phyloP scores from a whole-genome alignment of 164 flowering plant species.

The Tetrastigma voinierianum region DNA sequence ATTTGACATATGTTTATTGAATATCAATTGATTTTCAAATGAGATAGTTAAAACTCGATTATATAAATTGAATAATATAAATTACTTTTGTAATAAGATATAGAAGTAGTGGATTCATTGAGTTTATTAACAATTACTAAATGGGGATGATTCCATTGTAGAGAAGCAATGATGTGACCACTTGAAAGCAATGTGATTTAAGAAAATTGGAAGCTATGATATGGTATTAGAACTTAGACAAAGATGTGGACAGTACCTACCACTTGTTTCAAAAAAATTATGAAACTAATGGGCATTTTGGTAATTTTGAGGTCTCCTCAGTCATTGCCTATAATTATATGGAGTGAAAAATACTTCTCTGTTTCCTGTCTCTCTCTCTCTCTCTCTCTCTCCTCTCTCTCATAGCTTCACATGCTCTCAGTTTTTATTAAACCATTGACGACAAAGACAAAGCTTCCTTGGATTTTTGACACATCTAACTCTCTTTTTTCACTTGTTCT shows the following conservation, averaged over 20 bases:
- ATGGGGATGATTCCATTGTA: neutral
- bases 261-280: neutral
- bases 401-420: constrained; percentile 28
- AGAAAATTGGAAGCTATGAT: too few species aligned
- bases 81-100: too few species aligned
- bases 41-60: too few species aligned
- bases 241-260: too few species aligned
- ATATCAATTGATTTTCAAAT: too few species aligned
- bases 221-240: too few species aligned
- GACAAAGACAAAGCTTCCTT: constrained; percentile 18
- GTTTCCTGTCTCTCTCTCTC: constrained; percentile 2
- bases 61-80: too few species aligned
- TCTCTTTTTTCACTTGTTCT: constrained; percentile 26
- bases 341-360: constrained; percentile 25
- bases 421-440: constrained; percentile 12
- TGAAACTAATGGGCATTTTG: constrained; percentile 17
- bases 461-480: constrained; percentile 14
- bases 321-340: constrained; percentile 6
- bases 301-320: neutral
- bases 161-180: neutral
- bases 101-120: too few species aligned
- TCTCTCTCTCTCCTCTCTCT: constrained; percentile 12
- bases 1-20: too few species aligned
- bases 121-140: too few species aligned
- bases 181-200: too few species aligned